A percentile compares a stretch with the other conserved stretches of the same genome.
Conservation (phyloP, 345 rosid genomes). For the Geranium brycei region DNA sequence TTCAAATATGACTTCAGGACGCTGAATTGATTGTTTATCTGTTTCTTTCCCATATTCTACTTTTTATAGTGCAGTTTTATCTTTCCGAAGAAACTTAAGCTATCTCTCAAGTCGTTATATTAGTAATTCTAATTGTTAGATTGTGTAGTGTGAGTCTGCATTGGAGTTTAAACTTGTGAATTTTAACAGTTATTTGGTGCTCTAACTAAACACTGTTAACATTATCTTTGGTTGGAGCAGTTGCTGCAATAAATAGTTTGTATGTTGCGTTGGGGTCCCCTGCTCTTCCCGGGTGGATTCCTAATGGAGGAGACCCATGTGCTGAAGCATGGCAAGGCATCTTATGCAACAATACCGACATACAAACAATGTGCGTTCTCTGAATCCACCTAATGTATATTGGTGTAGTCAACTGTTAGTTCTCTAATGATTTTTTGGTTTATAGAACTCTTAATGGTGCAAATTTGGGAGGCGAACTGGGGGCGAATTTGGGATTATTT, state of each 20-base stretch:
- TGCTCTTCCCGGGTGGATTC: conserved; percentile 87
- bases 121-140: too few relatives aligned
- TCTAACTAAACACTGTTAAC: conserved; percentile 14
- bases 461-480: conserved; percentile 87
- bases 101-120: background rate
- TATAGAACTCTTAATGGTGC: conserved; percentile 72
- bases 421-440: conserved; percentile 8
- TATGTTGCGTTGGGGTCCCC: conserved; percentile 71
- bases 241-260: conserved; percentile 71
- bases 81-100: background rate
- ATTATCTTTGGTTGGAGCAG: conserved; percentile 39
- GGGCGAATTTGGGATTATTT: conserved; percentile 47
- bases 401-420: background rate
- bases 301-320: conserved; percentile 90
- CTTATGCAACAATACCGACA: conserved; percentile 48
- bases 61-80: background rate
- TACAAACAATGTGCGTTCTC: conserved; percentile 40
- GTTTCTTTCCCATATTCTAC: too few relatives aligned
- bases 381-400: background rate
- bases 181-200: conserved; percentile 8
- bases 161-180: background rate
- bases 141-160: background rate
- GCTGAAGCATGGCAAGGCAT: conserved; percentile 90
- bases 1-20: background rate
- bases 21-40: background rate